Conservation (phyloP, 208 protist species). For the Porcisia hertigi region DNA sequence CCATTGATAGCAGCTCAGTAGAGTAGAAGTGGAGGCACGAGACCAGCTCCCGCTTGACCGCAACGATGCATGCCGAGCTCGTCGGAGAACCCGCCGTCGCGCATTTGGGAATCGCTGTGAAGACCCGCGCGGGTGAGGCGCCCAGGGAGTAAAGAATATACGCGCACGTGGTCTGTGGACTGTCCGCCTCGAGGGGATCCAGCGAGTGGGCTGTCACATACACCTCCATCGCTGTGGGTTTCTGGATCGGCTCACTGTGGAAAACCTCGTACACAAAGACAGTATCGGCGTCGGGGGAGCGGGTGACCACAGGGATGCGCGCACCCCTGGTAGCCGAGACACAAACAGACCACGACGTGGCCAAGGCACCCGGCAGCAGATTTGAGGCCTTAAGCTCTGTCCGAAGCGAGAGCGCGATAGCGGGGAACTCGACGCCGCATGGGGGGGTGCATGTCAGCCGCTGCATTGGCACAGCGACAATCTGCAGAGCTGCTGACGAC, state of each 20-base stretch:
- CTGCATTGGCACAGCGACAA: conserved; percentile 38
- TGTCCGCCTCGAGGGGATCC: conserved; percentile 46
- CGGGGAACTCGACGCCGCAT: conserved; percentile 46
- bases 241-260: neutral
- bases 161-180: conserved; percentile 25
- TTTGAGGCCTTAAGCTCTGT: conserved; percentile 28
- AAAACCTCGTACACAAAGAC: conserved; percentile 33
- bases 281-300: conserved; percentile 3
- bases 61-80: conserved; percentile 27
- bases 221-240: conserved; percentile 14
- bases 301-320: conserved; percentile 17
- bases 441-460: conserved; percentile 33
- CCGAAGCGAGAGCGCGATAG: conserved; percentile 35
- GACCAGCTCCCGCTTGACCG: conserved; percentile 34
- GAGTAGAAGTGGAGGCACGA: conserved; percentile 57
- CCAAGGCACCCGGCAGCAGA: conserved; percentile 17
- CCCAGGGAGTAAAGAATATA: conserved; percentile 46
- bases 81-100: conserved; percentile 19
- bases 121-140: conserved; percentile 26
- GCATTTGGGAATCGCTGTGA: conserved; percentile 36
- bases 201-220: conserved; percentile 36
- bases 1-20: conserved; percentile 38
- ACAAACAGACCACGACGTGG: conserved; percentile 25
- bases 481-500: conserved; percentile 18
- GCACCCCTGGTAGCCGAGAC: conserved; percentile 16